Conservation (phyloP, 2,329 filamentous ascomycete genomes). For the Aureobasidium sp. region DNA sequence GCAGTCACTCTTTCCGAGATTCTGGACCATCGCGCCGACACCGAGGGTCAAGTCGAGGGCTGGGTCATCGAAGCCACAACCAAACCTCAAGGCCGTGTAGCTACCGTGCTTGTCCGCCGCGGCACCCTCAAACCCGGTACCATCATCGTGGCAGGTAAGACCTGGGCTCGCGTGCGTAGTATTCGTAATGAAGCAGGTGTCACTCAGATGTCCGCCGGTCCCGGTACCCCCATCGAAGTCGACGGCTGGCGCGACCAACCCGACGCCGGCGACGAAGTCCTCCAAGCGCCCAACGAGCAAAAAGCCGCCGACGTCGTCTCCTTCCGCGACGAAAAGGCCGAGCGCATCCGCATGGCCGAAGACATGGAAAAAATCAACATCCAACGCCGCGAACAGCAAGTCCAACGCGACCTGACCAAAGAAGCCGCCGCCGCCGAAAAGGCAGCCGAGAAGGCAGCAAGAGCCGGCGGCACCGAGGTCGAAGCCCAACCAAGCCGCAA, state of each 20-base stretch:
- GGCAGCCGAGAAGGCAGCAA: constrained; percentile 29
- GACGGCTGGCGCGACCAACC: constrained; percentile 92
- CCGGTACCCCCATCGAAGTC: constrained; percentile 85
- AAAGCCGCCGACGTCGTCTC: constrained; percentile 71
- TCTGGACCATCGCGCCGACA: constrained; percentile 79
- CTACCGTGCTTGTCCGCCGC: constrained; percentile 80
- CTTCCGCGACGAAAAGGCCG: constrained; percentile 65
- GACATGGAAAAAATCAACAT: constrained; percentile 76
- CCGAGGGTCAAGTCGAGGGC: constrained; percentile 72
- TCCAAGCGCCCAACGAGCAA: constrained; percentile 74
- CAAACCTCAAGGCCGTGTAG: constrained; percentile 75
- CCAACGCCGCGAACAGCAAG: constrained; percentile 49
- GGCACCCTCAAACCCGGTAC: constrained; percentile 78
- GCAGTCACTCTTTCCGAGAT: constrained; percentile 81
- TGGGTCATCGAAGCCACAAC: constrained; percentile 91
- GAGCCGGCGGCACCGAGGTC: constrained; percentile 20
- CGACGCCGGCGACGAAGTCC: constrained; percentile 74
- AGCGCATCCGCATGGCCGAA: constrained; percentile 56
- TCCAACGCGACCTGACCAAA: constrained; percentile 55
- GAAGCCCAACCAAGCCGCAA: background rate
- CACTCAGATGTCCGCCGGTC: constrained; percentile 64
- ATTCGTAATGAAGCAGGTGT: constrained; percentile 79
- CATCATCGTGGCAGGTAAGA: constrained; percentile 77
- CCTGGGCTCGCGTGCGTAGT: constrained; percentile 79
- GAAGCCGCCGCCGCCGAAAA: constrained; percentile 33